Conservation (phyloP, 106 monocot genomes). For the Chionographis japonica region DNA sequence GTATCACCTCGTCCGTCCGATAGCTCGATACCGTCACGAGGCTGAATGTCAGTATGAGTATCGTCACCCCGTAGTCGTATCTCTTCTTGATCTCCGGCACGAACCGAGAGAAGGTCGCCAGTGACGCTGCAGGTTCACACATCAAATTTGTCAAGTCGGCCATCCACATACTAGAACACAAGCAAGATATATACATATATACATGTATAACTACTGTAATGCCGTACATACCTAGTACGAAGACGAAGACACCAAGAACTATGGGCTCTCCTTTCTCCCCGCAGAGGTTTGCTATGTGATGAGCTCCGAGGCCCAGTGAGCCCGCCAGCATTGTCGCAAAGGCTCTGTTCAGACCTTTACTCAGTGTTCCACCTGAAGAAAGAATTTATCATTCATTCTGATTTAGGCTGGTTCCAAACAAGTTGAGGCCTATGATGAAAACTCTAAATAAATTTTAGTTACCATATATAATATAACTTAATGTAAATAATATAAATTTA, state of each 20-base stretch:
- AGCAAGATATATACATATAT: too few relatives aligned
- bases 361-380: slow-evolving; percentile 45
- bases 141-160: too few relatives aligned
- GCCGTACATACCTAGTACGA: slow-evolving; percentile 30
- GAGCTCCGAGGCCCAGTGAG: slow-evolving; percentile 48
- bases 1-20: slow-evolving; percentile 47
- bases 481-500: too few relatives aligned
- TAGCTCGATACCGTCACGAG: slow-evolving; percentile 72
- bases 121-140: slow-evolving; percentile 19
- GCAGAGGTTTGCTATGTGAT: slow-evolving; percentile 29
- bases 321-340: slow-evolving; percentile 53
- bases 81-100: slow-evolving; percentile 65
- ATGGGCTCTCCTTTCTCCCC: slow-evolving; percentile 56
- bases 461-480: too few relatives aligned
- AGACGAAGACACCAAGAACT: slow-evolving; percentile 51
- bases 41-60: slow-evolving; percentile 78
- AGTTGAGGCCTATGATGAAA: too few relatives aligned
- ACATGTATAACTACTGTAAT: too few relatives aligned
- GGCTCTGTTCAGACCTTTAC: slow-evolving; percentile 53
- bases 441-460: too few relatives aligned
- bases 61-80: slow-evolving; percentile 75
- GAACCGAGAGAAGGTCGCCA: slow-evolving; percentile 56
- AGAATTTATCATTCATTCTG: not conserved
- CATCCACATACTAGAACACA: too few relatives aligned
- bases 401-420: too few relatives aligned